A percentile compares a stretch with the other conserved stretches of the same genome.
phyloP scores from a whole-genome alignment of 345 rosid species.

The Populus simonii region DNA sequence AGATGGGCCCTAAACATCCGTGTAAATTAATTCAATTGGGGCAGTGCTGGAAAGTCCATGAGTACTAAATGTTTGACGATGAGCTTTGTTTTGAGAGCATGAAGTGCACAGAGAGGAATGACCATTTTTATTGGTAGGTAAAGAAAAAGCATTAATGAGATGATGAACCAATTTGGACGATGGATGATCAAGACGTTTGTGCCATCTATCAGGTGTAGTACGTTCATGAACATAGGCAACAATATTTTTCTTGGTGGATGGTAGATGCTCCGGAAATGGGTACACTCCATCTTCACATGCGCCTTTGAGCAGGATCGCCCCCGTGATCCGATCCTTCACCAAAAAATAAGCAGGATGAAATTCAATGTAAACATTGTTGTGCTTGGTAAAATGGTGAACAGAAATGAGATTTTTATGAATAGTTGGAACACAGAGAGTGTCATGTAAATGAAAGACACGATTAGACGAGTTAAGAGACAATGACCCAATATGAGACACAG shows the following conservation, averaged over 20 bases:
- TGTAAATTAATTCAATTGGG: background rate
- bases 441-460: background rate
- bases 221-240: no score
- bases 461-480: background rate
- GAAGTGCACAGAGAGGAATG: background rate
- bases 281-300: no score
- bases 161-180: no score
- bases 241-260: no score
- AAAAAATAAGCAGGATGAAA: background rate
- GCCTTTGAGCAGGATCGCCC: no score
- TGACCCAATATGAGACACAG: fast-evolving
- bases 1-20: background rate
- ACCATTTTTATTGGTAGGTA: no score
- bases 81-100: background rate
- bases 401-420: no score
- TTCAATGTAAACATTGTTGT: background rate
- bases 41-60: background rate
- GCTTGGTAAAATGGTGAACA: background rate
- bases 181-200: no score
- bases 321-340: no score
- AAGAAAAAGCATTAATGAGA: no score
- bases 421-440: background rate
- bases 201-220: no score
- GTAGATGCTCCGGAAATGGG: no score
- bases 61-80: background rate